These are phyloP conservation scores for Aspergillus costaricaensis DNA, from an alignment of 2,329 filamentous ascomycete species.

Conservation along the genomic window DNA sequence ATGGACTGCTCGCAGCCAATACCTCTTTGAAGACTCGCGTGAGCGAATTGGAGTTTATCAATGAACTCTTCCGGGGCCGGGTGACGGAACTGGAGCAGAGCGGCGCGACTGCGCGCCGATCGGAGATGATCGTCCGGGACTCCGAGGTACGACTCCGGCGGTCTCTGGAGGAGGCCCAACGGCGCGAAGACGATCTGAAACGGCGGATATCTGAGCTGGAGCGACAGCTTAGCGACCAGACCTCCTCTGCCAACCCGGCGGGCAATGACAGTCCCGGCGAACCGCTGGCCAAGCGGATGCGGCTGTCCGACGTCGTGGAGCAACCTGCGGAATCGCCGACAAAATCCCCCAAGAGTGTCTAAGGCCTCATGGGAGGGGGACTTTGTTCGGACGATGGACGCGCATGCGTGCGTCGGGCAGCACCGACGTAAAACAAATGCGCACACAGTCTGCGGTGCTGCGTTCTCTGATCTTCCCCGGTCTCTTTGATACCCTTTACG, in stretches of 20 bases:
- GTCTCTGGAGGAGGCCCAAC: conserved; percentile 74
- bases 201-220: conserved; percentile 79
- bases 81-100: conserved; percentile 76
- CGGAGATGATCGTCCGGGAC: conserved; percentile 57
- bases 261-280: conserved; percentile 41
- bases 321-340: conserved; percentile 36
- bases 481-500: conserved; percentile 44
- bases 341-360: conserved; percentile 40
- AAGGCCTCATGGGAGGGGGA: conserved; percentile 11
- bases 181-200: conserved; percentile 79
- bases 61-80: conserved; percentile 73
- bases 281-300: conserved; percentile 58
- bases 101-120: conserved; percentile 67
- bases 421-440: conserved; percentile 8
- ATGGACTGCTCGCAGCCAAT: conserved; percentile 77
- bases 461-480: conserved; percentile 32
- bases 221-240: conserved; percentile 47
- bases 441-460: conserved; percentile 21
- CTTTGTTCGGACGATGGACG: conserved; percentile 8
- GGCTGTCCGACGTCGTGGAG: conserved; percentile 57
- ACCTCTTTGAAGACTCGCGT: conserved; percentile 91
- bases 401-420: conserved; percentile 9
- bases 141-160: conserved; percentile 58
- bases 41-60: conserved; percentile 93
- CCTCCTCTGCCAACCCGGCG: conserved; percentile 15